phyloP scores from a whole-genome alignment of 495 filamentous ascomycete genomes.

The Penicillium paradoxum region DNA sequence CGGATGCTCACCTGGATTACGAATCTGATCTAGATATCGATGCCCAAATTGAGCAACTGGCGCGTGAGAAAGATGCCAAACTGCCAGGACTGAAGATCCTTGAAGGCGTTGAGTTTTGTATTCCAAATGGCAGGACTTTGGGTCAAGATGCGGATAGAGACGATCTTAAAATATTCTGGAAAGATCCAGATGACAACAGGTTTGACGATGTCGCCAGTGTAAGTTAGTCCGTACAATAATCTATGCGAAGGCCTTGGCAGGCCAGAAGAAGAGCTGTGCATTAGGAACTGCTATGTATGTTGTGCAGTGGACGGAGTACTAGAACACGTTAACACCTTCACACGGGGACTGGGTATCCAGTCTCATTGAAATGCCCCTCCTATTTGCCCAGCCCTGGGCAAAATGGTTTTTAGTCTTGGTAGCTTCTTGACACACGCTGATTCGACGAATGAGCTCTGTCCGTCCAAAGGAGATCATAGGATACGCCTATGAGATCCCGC shows the following conservation, averaged over 20 bases:
- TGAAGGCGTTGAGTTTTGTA: background rate
- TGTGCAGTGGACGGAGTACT: too few species aligned
- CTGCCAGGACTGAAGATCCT: background rate
- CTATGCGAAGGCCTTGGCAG: too few species aligned
- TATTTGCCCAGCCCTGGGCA: background rate
- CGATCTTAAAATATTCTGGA: background rate
- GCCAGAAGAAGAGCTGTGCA: too few species aligned
- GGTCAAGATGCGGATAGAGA: background rate
- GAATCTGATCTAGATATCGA: background rate
- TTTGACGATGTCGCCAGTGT: background rate
- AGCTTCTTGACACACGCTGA: background rate
- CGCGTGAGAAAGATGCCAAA: background rate
- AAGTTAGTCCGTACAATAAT: too few species aligned
- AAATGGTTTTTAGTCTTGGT: background rate
- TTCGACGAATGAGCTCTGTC: background rate
- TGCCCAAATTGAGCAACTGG: background rate
- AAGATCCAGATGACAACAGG: background rate
- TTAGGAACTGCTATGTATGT: too few species aligned
- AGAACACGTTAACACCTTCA: too few species aligned
- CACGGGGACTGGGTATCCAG: too few species aligned
- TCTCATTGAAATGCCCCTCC: background rate
- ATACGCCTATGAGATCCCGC: background rate
- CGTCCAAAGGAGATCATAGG: background rate
- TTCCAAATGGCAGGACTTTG: background rate
- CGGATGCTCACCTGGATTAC: background rate